Percentiles rank a stretch among this genome's conserved stretches.
These are phyloP conservation scores for Lupinus albus DNA, from an alignment of 306 rosid genomes.

Conservation along the genomic window DNA sequence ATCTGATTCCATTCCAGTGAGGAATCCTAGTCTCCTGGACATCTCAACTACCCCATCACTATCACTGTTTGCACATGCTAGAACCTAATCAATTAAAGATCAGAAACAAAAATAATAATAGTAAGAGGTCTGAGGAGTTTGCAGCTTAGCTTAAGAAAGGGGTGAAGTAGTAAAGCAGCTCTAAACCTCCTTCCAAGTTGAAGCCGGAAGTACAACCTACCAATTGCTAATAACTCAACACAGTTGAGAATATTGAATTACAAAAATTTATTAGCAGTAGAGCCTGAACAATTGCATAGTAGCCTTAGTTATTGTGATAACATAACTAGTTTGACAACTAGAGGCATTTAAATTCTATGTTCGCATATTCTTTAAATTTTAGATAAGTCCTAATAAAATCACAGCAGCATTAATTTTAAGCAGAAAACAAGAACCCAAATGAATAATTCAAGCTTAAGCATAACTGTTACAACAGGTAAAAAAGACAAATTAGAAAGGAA, in stretches of 20 bases:
- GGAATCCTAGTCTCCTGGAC: conserved; percentile 90
- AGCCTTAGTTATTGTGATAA: conserved; percentile 1
- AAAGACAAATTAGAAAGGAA: conserved; percentile 25
- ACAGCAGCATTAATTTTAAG: conserved; percentile 16
- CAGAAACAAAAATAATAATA: conserved; percentile 16
- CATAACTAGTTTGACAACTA: neutral
- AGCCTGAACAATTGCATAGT: conserved; percentile 3
- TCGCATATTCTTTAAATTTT: conserved; percentile 17
- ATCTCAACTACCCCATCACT: conserved; percentile 74
- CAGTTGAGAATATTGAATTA: conserved; percentile 10
- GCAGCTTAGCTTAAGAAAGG: conserved; percentile 12
- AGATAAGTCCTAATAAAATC: conserved; percentile 7
- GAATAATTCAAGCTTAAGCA: conserved; percentile 31
- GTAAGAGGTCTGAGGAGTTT: conserved; percentile 15
- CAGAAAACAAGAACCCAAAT: conserved; percentile 25
- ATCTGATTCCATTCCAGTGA: conserved; percentile 84
- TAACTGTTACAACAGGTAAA: neutral
- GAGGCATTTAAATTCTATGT: conserved; percentile 17
- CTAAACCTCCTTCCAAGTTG: neutral
- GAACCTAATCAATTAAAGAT: conserved; percentile 58
- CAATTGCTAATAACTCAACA: conserved; percentile 20
- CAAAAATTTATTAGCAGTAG: neutral
- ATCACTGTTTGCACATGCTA: conserved; percentile 82
- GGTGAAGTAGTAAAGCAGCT: conserved; percentile 15
- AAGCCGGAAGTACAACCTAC: neutral